These are phyloP conservation scores for Nakazawaea wickerhamii DNA, from an alignment of 805 yeast genomes.

Conservation along the genomic window DNA sequence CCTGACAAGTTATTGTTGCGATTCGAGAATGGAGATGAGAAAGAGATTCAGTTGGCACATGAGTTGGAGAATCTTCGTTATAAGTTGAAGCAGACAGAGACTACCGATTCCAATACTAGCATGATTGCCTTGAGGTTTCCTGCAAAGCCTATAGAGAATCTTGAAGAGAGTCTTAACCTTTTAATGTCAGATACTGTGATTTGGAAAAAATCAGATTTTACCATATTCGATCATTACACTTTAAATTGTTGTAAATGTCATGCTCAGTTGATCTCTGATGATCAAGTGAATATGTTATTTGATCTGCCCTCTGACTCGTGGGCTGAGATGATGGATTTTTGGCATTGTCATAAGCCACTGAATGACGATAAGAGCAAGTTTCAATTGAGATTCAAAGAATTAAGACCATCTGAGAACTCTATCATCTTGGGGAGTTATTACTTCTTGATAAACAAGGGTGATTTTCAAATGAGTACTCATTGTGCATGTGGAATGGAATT, in stretches of 20 bases:
- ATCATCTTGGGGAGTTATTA: slow-evolving; percentile 57
- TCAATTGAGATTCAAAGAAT: slow-evolving; percentile 27
- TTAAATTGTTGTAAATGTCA: slow-evolving; percentile 31
- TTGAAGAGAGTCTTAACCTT: slow-evolving; percentile 8
- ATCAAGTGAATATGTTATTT: slow-evolving; percentile 26
- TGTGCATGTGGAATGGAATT: slow-evolving; percentile 31
- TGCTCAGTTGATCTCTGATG: slow-evolving; percentile 26
- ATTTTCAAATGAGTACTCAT: slow-evolving; percentile 15
- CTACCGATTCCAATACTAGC: background rate
- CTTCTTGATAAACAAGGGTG: slow-evolving; percentile 31
- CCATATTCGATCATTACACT: background rate
- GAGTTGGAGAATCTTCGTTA: slow-evolving; percentile 7
- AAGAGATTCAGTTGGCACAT: slow-evolving; percentile 12
- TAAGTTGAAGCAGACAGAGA: background rate
- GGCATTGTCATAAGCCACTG: slow-evolving; percentile 91
- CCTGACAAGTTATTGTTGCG: slow-evolving; percentile 7
- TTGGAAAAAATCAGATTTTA: slow-evolving; percentile 3
- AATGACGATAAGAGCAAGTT: slow-evolving; percentile 22
- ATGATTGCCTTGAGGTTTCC: slow-evolving; percentile 8
- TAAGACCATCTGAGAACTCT: slow-evolving; percentile 37
- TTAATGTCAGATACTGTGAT: background rate
- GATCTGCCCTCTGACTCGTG: slow-evolving; percentile 90
- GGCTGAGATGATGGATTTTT: slow-evolving; percentile 93
- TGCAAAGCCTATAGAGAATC: slow-evolving; percentile 13
- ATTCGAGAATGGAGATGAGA: slow-evolving; percentile 12